A percentile compares a stretch with the other conserved stretches of the same genome.
Conservation (phyloP, 2,329 filamentous ascomycete genomes). For the Clathrospora elynae region DNA sequence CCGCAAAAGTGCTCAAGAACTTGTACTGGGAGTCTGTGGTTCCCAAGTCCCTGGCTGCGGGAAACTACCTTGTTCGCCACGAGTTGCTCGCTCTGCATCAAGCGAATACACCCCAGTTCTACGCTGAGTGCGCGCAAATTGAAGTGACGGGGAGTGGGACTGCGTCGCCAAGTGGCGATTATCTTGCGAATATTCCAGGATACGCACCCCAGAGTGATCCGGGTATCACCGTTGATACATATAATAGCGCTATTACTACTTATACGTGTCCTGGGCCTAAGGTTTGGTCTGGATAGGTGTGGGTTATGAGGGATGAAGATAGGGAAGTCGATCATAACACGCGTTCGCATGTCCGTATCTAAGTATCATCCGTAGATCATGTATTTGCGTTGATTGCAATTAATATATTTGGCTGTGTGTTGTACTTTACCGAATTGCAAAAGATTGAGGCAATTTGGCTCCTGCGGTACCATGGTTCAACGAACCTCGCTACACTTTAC, state of each 20-base stretch:
- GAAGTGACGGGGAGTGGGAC: slow-evolving; percentile 58
- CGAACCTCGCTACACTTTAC: too few relatives aligned
- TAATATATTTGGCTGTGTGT: too few relatives aligned
- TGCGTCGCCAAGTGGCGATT: slow-evolving; percentile 50
- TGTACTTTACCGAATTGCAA: too few relatives aligned
- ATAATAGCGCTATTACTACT: slow-evolving; percentile 51
- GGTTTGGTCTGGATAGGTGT: slow-evolving; percentile 54
- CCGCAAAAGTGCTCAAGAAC: slow-evolving; percentile 54
- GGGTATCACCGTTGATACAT: slow-evolving; percentile 59
- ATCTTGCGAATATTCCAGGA: slow-evolving; percentile 53
- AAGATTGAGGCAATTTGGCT: too few relatives aligned
- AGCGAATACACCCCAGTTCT: slow-evolving; percentile 58
- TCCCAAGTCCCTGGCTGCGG: slow-evolving; percentile 51
- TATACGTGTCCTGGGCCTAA: slow-evolving; percentile 57
- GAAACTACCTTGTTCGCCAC: slow-evolving; percentile 53
- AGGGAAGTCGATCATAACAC: neutral
- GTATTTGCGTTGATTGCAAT: too few relatives aligned
- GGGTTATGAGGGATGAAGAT: neutral
- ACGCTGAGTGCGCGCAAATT: slow-evolving; percentile 63
- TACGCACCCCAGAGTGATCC: slow-evolving; percentile 53
- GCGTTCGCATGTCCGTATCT: too few relatives aligned
- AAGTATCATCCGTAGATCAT: too few relatives aligned
- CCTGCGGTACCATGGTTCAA: too few relatives aligned
- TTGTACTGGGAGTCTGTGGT: slow-evolving; percentile 61
- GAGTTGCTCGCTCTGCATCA: slow-evolving; percentile 64